Percentiles rank a stretch among this genome's conserved stretches.
These are phyloP conservation scores for Neonectria magnoliae DNA, from an alignment of 2,329 filamentous ascomycete species.

Conservation along the genomic window DNA sequence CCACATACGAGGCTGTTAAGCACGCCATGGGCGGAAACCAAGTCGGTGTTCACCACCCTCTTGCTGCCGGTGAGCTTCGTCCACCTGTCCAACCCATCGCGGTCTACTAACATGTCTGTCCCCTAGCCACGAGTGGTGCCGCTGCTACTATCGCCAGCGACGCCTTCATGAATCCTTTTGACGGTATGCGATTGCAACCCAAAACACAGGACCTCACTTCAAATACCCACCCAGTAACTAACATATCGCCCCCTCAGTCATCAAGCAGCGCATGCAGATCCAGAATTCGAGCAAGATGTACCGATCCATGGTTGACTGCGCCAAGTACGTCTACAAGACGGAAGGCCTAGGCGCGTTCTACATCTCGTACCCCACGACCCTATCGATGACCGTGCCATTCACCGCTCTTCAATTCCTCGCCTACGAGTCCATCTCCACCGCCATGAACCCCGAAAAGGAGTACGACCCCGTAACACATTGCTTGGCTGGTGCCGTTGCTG, in stretches of 20 bases:
- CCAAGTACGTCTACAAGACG: slow-evolving; percentile 83
- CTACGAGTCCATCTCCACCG: slow-evolving; percentile 95
- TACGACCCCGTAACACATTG: slow-evolving; percentile 97
- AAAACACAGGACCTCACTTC: background rate
- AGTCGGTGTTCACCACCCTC: slow-evolving; percentile 85
- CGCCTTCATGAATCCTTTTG: slow-evolving; percentile 99
- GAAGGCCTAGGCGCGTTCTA: slow-evolving; percentile 96
- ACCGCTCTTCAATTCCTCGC: slow-evolving; percentile 97
- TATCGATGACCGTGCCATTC: slow-evolving; percentile 99
- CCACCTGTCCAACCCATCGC: background rate
- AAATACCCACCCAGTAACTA: slow-evolving; percentile 6
- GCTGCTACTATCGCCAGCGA: slow-evolving; percentile 97
- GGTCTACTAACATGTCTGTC: slow-evolving; percentile 22
- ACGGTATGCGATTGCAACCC: slow-evolving; percentile 70
- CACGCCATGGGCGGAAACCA: slow-evolving; percentile 94
- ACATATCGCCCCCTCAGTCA: slow-evolving; percentile 69
- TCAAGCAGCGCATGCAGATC: slow-evolving; percentile 99
- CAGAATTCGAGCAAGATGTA: slow-evolving; percentile 91
- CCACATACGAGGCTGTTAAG: slow-evolving; percentile 97
- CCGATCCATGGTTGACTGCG: slow-evolving; percentile 86
- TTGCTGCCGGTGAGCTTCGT: slow-evolving; percentile 80
- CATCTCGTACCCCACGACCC: slow-evolving; percentile 95
- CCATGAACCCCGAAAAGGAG: slow-evolving; percentile 84
- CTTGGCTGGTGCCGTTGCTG: slow-evolving; percentile 88
- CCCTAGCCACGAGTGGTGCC: slow-evolving; percentile 86